Evolutionary conservation across 2,329 filamentous ascomycete species (phyloP).

Genomic region (Xylariaceae sp.): DNA sequence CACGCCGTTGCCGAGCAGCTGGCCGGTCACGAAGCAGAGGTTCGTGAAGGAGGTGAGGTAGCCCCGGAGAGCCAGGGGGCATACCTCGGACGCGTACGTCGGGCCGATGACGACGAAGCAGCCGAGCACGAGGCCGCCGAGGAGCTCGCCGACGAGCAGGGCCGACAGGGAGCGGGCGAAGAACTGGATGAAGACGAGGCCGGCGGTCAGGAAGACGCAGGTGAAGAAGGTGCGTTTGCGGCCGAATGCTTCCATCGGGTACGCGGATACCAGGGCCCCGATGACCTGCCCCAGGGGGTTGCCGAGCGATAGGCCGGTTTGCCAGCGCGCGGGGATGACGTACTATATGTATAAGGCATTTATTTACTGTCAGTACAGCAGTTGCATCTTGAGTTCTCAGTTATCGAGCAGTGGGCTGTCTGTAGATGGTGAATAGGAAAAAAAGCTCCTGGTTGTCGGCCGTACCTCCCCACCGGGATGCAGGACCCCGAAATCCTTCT

Average conservation of each 20-base stretch:
- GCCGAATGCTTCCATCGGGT: constrained; percentile 42
- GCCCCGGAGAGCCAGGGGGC: constrained; percentile 51
- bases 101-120: constrained; percentile 55
- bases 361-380: too few species aligned
- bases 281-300: constrained; percentile 53
- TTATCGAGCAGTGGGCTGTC: too few species aligned
- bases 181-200: constrained; percentile 58
- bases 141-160: constrained; percentile 55
- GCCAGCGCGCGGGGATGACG: constrained; percentile 37
- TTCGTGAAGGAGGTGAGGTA: constrained; percentile 56
- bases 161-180: constrained; percentile 51
- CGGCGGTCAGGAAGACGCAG: constrained; percentile 42
- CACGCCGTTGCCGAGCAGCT: constrained; percentile 48
- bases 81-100: constrained; percentile 57
- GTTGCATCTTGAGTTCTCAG: too few species aligned
- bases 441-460: too few species aligned
- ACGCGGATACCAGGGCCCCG: constrained; percentile 45
- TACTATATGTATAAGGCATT: too few species aligned
- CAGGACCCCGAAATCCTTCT: constrained; percentile 30
- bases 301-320: constrained; percentile 45
- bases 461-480: constrained; percentile 26
- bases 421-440: too few species aligned
- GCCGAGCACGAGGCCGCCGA: constrained; percentile 56
- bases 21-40: constrained; percentile 57
- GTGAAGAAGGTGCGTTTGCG: constrained; percentile 40